These are phyloP conservation scores for Simplicillium sp. DNA, from an alignment of 2,329 filamentous ascomycete species.

Conservation along the genomic window DNA sequence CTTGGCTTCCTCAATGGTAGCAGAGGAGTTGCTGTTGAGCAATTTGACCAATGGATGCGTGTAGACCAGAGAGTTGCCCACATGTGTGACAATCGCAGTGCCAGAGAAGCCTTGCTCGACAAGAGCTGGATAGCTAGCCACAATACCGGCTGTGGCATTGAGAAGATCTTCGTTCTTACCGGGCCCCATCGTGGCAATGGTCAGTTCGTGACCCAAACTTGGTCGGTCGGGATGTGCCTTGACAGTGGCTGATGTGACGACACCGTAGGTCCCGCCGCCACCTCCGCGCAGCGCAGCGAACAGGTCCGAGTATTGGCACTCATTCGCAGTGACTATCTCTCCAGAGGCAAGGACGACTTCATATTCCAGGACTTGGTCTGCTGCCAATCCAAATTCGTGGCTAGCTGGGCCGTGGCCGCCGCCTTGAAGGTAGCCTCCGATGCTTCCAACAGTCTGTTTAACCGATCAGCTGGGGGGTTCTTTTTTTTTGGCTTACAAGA, in stretches of 20 bases:
- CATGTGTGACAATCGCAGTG: neutral
- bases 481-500: no score
- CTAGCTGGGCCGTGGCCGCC: slow-evolving; percentile 43
- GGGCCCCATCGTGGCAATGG: neutral
- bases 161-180: no score
- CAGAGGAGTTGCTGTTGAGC: neutral
- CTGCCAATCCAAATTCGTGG: slow-evolving; percentile 40
- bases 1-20: neutral
- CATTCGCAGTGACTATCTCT: slow-evolving; percentile 30
- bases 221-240: slow-evolving; percentile 28
- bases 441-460: slow-evolving; percentile 34
- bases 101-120: neutral
- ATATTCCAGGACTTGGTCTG: slow-evolving; percentile 43
- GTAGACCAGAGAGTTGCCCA: neutral
- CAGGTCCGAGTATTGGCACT: slow-evolving; percentile 36
- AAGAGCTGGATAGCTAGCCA: no score
- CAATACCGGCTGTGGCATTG: no score
- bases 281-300: slow-evolving; percentile 51
- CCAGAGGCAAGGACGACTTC: slow-evolving; percentile 41
- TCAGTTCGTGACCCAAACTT: neutral
- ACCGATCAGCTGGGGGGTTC: neutral
- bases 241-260: slow-evolving; percentile 39
- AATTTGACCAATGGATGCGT: slow-evolving; percentile 1
- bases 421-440: slow-evolving; percentile 47
- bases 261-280: slow-evolving; percentile 42